phyloP scores from a whole-genome alignment of 2,329 filamentous ascomycete species.

The Akanthomyces lecanii region DNA sequence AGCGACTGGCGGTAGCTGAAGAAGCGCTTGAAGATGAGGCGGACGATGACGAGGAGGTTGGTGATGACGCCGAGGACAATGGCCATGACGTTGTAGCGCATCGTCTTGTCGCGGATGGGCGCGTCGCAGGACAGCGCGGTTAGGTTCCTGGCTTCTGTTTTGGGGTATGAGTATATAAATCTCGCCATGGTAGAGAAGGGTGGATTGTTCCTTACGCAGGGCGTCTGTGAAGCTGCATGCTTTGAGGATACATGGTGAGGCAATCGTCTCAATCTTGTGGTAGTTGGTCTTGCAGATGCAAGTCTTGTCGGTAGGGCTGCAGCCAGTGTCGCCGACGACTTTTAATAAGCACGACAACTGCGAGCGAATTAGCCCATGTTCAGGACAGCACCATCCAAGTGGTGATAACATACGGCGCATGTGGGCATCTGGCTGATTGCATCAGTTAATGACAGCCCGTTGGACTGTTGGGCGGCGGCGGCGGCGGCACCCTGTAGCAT shows the following conservation, averaged over 20 bases:
- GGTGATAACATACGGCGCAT: conserved; percentile 2
- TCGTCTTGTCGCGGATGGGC: conserved; percentile 29
- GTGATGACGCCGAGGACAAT: conserved; percentile 34
- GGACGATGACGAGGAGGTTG: conserved; percentile 38
- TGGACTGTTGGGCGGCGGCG: not conserved
- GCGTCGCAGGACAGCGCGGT: conserved; percentile 27
- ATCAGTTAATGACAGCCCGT: not conserved
- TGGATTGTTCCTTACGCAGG: conserved; percentile 21
- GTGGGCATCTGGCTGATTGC: conserved; percentile 6
- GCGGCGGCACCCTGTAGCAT: not conserved
- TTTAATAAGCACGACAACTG: conserved; percentile 8
- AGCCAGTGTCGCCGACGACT: conserved; percentile 2
- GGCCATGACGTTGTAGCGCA: conserved; percentile 32
- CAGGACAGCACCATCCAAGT: not conserved
- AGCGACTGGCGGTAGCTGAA: conserved; percentile 31
- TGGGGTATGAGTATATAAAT: not conserved
- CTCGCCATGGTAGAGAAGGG: too few relatives aligned
- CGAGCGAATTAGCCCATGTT: not conserved
- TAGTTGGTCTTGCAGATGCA: conserved; percentile 15
- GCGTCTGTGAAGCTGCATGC: conserved; percentile 24
- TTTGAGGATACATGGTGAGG: conserved; percentile 23
- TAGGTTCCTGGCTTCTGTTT: conserved; percentile 20
- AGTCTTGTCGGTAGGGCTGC: conserved; percentile 2
- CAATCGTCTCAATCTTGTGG: conserved; percentile 21
- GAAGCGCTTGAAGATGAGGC: conserved; percentile 36